Evolutionary conservation across 1,284 basidiomycete genomes (phyloP).

Genomic region (Puccinia polysora): DNA sequence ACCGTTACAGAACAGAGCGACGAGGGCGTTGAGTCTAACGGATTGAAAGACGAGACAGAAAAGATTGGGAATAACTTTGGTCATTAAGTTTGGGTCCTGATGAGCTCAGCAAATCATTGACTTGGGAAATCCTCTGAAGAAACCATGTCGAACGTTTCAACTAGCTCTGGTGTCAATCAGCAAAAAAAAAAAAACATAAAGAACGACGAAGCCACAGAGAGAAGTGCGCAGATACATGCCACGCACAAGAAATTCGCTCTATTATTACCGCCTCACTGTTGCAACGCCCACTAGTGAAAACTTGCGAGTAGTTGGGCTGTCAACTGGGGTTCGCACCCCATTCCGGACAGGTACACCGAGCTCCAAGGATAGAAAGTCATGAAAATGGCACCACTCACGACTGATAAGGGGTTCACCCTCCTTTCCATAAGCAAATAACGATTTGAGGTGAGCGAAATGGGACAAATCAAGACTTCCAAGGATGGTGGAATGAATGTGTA

Average conservation of each 20-base stretch:
- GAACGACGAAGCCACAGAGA: no score
- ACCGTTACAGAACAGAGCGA: slow-evolving; percentile 9
- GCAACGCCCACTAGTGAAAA: not conserved
- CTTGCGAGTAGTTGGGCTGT: not conserved
- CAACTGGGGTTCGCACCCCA: slow-evolving; percentile 12
- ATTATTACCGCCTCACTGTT: slow-evolving; percentile 22
- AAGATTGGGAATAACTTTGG: not conserved
- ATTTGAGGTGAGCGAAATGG: not conserved
- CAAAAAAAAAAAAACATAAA: slow-evolving; percentile 1
- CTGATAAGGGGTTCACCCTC: slow-evolving; percentile 9
- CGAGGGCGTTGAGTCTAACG: not conserved
- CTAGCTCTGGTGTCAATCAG: slow-evolving; percentile 11
- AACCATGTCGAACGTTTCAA: slow-evolving; percentile 21
- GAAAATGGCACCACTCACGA: slow-evolving; percentile 5
- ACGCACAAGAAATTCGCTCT: slow-evolving; percentile 2
- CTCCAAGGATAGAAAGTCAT: not conserved
- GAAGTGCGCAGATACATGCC: no score
- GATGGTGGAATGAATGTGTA: slow-evolving; percentile 17
- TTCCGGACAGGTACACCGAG: slow-evolving; percentile 8
- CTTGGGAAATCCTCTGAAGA: not conserved
- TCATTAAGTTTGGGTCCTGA: slow-evolving; percentile 18
- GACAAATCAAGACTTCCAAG: slow-evolving; percentile 10
- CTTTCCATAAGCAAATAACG: slow-evolving; percentile 11
- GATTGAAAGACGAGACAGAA: no score
- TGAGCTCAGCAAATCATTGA: slow-evolving; percentile 8